Evolutionary conservation across 1,284 basidiomycete genomes (phyloP), one percentile per base, ranked within the genome.

Genomic region (Ceratorhiza oryzae-sativae): DNA sequence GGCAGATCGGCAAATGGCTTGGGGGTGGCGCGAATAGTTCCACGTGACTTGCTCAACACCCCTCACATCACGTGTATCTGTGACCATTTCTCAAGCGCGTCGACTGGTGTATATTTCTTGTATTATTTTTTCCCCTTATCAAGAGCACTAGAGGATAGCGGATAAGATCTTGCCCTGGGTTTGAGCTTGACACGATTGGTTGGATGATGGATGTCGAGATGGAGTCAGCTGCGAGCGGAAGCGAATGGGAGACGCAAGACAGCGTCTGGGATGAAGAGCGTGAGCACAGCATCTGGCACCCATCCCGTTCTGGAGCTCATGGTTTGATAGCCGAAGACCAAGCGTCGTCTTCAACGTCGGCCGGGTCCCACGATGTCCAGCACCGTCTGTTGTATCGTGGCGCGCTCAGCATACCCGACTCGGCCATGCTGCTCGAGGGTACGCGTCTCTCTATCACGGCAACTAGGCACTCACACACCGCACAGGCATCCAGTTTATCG

Each of bases 381-480:
- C 65, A 75, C 32, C 62, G 90, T 56, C 83, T 92, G 0, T 84
- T 93, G 20, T 93, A 92, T 77, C 87, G 90, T 49, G 91, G 91
- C 4, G 85, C 90, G 0, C 83, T 93, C n/a, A 87, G 89, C 1
- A 78, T 92, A 0, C 87, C 90, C 2, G 90, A 91, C 76, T 92
- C 91, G 0, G 81, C 89, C 62, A 80, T 92, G 20, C 80, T 85
- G 1, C 85, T 92, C 39, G 91, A 92, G 76, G 91, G 91, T 8
- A n/a, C 78, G 32, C 32, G 32, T 36, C 36, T 45, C 23, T 42
- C 15, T 10, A 25, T 34, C 12, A 23, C 20, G 48, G 18, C n/a
- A 25, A 46, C 41, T 34, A 20, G 36, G 36, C 53, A 34, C 61
- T 32, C 60, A 27, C 6, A 13, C 59, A 30, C 48, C 39, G 42